Evolutionary conservation across 805 yeast genomes (phyloP).

Genomic region (Starmerella vaccinii): DNA sequence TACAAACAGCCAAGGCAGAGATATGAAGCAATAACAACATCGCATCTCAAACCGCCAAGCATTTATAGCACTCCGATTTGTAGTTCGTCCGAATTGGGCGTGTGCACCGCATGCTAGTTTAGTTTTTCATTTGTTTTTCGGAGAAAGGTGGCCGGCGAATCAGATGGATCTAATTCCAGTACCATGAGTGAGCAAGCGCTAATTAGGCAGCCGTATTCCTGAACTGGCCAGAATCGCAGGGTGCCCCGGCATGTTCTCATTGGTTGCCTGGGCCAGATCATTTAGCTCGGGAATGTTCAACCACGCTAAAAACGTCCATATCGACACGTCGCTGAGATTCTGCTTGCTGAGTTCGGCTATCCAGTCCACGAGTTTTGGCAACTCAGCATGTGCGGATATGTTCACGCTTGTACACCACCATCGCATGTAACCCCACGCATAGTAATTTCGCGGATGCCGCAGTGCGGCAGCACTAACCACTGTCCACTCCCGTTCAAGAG

Average conservation of each 20-base stretch:
- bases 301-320: constrained; percentile 29
- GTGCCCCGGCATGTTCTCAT: constrained; percentile 16
- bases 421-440: constrained; percentile 36
- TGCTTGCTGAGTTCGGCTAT: constrained; percentile 17
- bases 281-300: constrained; percentile 6
- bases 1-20: no score
- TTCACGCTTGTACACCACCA: neutral
- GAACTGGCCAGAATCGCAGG: constrained; percentile 16
- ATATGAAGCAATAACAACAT: no score
- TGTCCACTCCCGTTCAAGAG: constrained; percentile 24
- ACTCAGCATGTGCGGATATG: neutral
- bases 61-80: no score
- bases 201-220: neutral
- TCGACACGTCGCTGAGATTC: constrained; percentile 30
- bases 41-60: no score
- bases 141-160: no score
- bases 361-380: constrained; percentile 15
- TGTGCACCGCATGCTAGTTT: no score
- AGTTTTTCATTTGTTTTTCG: no score
- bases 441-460: constrained; percentile 40
- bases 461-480: constrained; percentile 32
- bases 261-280: constrained; percentile 9
- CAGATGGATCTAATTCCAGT: no score
- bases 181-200: no score
- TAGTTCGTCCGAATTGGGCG: no score